Base-by-base conservation (phyloP, 2,329 filamentous ascomycete species). In the Magnaporthiopsis poae region DNA sequence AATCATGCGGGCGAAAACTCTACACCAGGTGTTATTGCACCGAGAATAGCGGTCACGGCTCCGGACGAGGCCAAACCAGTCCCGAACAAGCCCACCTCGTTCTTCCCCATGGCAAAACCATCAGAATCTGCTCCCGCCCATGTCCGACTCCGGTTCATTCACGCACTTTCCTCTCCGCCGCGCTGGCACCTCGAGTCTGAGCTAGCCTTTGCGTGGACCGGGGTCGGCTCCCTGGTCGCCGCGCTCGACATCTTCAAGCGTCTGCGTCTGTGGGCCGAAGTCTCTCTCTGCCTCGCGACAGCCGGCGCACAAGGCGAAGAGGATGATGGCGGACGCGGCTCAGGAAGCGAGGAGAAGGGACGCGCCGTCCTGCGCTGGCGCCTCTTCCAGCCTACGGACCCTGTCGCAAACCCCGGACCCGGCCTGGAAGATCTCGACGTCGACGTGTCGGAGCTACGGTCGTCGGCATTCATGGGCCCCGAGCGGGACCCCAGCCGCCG, bases 171-270 rank as follows among this genome's bases (percentile, higher is more conserved):
- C 29, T 91, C 93, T 0, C 92, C 94, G 0, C 91, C 92, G 0
- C 82, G 93, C 65, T 99, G 95, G 95, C 92, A 96, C 5, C 84
- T 99, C 0, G 95, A 99, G 74, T 89, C 93, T 0, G 95, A 99
- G 75, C 83, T 99, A 18, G 95, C 95, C 1, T 88, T 91, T 68
- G 87, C 92, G n/a, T 99, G 95, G 95, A 90, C 93, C 0, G 85
- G 87, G 63, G 85, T 97, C 2, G 95, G 95, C 12, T 96, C 92
- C 60, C 80, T 99, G 1, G 84, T 91, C 3, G 96, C 93, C 0
- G 95, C 95, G 0, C 84, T 99, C 1, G 95, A 97, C 68, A 98
- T 99, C 68, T 99, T 98, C 78, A 93, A 96, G 78, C 86, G 95
- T 3, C 80, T 99, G 25, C 88, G 92, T 67, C 88, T 98, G 76